Conservation (phyloP, 768 basidiomycete species). For the Coprinopsis marcescibilis region DNA sequence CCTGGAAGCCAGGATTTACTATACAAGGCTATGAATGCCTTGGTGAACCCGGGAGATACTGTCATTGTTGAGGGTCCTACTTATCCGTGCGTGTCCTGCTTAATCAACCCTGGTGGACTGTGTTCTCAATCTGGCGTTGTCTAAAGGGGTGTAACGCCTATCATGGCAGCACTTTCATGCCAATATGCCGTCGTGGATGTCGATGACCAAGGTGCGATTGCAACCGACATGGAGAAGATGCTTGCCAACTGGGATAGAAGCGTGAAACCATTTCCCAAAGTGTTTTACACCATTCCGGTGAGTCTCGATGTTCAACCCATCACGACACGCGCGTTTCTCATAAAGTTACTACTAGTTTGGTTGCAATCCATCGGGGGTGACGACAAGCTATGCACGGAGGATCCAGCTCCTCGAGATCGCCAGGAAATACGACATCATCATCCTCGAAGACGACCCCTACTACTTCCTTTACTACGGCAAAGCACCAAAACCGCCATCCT, state of each 20-base stretch:
- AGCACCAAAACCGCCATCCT: constrained; percentile 58
- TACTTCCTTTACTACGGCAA: constrained; percentile 69
- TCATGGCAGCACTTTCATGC: constrained; percentile 45
- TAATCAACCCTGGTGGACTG: constrained; percentile 9
- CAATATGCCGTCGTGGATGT: constrained; percentile 60
- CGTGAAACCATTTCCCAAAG: constrained; percentile 61
- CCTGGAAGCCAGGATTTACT: constrained; percentile 74
- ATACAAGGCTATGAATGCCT: constrained; percentile 66
- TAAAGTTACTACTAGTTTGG: constrained; percentile 49
- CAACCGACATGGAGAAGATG: constrained; percentile 48
- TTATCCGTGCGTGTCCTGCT: constrained; percentile 47
- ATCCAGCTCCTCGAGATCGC: constrained; percentile 64
- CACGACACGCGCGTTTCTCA: not conserved
- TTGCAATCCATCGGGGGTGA: constrained; percentile 81
- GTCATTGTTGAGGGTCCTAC: constrained; percentile 78
- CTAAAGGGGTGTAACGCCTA: constrained; percentile 54
- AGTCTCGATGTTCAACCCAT: constrained; percentile 15
- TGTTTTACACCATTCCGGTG: constrained; percentile 76
- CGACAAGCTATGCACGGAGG: constrained; percentile 60
- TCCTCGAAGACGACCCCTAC: constrained; percentile 84
- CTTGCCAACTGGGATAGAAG: constrained; percentile 62
- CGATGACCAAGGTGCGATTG: constrained; percentile 62
- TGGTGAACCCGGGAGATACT: constrained; percentile 72
- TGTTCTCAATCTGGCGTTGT: not conserved
- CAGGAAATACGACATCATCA: constrained; percentile 65